phyloP scores from a whole-genome alignment of 139 green algal genomes.

The Chlorella sp. region DNA sequence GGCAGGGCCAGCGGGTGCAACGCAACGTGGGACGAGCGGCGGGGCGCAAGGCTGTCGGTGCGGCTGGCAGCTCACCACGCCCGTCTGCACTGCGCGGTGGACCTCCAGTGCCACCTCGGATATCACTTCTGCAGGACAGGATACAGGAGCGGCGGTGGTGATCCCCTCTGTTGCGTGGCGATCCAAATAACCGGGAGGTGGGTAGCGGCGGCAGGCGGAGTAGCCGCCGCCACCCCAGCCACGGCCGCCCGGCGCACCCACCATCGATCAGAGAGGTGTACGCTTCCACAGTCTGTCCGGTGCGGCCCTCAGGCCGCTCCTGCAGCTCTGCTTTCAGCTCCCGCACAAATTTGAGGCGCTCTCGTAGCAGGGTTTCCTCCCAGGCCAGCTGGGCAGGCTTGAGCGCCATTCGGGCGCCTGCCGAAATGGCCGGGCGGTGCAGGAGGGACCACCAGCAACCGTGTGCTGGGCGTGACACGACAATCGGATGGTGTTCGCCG shows the following conservation, averaged over 20 bases:
- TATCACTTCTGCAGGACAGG: conserved; percentile 48
- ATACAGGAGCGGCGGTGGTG: background rate
- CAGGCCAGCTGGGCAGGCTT: conserved; percentile 33
- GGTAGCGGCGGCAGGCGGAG: too few species aligned
- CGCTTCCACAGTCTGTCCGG: conserved; percentile 9
- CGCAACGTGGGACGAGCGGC: background rate
- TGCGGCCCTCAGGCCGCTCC: conserved; percentile 1
- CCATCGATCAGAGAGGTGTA: conserved; percentile 49
- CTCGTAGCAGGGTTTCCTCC: conserved; percentile 30
- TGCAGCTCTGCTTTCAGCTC: conserved; percentile 29
- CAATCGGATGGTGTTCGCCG: too few species aligned
- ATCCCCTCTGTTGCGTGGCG: too few species aligned
- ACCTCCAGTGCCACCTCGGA: conserved; percentile 70
- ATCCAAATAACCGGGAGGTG: too few species aligned
- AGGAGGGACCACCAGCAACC: background rate
- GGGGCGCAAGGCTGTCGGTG: background rate
- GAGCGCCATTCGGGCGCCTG: conserved; percentile 1
- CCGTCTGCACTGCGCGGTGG: conserved; percentile 58
- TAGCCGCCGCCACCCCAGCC: too few species aligned
- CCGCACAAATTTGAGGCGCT: conserved; percentile 39
- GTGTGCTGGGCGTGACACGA: too few species aligned
- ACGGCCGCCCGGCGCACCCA: background rate
- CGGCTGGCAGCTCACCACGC: background rate
- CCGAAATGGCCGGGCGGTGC: too few species aligned
- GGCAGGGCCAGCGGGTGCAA: background rate